Conservation (phyloP, 192 early-diverging fungal genomes). For the Mortierella hygrophila region DNA sequence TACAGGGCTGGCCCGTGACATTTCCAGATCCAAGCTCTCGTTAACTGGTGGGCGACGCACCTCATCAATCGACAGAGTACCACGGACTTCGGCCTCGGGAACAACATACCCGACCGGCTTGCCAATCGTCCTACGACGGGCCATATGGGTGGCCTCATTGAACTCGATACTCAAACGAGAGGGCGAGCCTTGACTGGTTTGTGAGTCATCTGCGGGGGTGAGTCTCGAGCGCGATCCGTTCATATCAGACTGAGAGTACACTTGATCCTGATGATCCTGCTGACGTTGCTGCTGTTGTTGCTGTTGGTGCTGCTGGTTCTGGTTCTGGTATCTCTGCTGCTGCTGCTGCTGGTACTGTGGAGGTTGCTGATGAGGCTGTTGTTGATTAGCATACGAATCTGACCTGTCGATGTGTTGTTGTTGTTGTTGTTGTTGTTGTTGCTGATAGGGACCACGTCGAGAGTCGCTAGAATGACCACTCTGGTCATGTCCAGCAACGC, state of each 20-base stretch:
- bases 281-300: slow-evolving; percentile 33
- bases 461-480: not conserved
- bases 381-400: not conserved
- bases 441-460: not conserved
- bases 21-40: not conserved
- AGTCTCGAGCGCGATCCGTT: slow-evolving; percentile 7
- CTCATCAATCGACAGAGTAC: not conserved
- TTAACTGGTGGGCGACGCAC: slow-evolving; percentile 3
- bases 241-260: slow-evolving; percentile 7
- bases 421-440: not conserved
- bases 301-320: slow-evolving; percentile 37
- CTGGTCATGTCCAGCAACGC: not conserved
- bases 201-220: slow-evolving; percentile 11
- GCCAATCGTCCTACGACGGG: slow-evolving; percentile 44
- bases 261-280: not conserved
- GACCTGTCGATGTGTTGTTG: not conserved
- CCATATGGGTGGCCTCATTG: slow-evolving; percentile 26
- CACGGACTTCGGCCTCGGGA: slow-evolving; percentile 23
- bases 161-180: slow-evolving; percentile 23
- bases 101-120: slow-evolving; percentile 36
- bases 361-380: slow-evolving; percentile 6
- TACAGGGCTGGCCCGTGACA: not conserved
- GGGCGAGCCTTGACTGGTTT: not conserved
- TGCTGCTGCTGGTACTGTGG: not conserved
- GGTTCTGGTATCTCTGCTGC: slow-evolving; percentile 25